Evolutionary conservation across 768 basidiomycete genomes (phyloP).

Genomic region (Amanita rubescens): DNA sequence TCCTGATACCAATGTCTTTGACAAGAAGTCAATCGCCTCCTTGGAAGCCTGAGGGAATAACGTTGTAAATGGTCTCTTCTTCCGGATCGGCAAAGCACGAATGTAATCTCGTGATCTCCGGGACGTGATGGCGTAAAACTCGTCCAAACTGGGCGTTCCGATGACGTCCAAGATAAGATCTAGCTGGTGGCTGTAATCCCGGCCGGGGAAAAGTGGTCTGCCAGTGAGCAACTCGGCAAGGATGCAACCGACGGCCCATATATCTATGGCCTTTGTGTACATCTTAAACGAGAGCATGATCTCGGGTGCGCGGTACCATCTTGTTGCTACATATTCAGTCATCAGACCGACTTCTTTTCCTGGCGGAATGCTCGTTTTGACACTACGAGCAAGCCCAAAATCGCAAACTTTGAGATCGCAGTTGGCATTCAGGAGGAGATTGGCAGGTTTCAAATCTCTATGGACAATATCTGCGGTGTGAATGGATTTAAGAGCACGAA

Average conservation of each 20-base stretch:
- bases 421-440: conserved; percentile 91
- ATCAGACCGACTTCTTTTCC: conserved; percentile 42
- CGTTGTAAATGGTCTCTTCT: conserved; percentile 59
- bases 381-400: conserved; percentile 70
- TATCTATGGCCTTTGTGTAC: conserved; percentile 83
- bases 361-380: conserved; percentile 2
- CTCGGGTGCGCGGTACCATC: conserved; percentile 98
- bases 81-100: conserved; percentile 81
- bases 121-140: conserved; percentile 90
- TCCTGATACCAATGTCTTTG: background rate
- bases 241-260: conserved; percentile 85
- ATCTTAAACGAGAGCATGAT: conserved; percentile 98
- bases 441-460: conserved; percentile 94
- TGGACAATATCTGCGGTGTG: conserved; percentile 94
- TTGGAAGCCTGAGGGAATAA: conserved; percentile 75
- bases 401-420: conserved; percentile 95
- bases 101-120: conserved; percentile 77
- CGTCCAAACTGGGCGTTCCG: conserved; percentile 84
- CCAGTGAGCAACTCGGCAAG: conserved; percentile 89
- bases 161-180: conserved; percentile 92
- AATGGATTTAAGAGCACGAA: conserved; percentile 89
- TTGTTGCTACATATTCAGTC: conserved; percentile 94
- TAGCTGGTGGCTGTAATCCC: conserved; percentile 91
- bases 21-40: conserved; percentile 33
- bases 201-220: conserved; percentile 92